Base-by-base conservation (phyloP, 345 rosid genomes). In the Salix koriyanagi region DNA sequence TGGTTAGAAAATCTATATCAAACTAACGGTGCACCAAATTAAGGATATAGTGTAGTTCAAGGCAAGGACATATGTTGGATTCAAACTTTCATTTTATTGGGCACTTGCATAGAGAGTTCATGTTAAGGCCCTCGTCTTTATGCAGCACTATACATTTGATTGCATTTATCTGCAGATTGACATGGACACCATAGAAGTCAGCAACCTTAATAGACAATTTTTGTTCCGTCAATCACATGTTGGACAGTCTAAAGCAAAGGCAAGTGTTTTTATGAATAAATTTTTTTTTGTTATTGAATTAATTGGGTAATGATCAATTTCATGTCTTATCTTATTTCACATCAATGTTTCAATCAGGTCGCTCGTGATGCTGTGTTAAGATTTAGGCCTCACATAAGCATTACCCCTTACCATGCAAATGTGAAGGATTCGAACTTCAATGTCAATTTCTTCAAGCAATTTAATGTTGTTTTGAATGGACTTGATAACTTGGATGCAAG, bases 141-240 rank as follows among this genome's bases (percentile, higher is more conserved):
- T 72, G 67, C 25, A 2, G 9, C 23, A 8, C 13, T 4, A 5
- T 78, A 28, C 13, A 16, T 79, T 36, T 34, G 18, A 41, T 62
- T 62, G 54, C 50, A 70, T 70, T 74, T 71, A 21, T 67, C 73
- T 85, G 83, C 90, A 96, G 99, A 96, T 96, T 80, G 99, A 96
- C 85, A 91, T 96, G 99, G 99, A 96, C 73, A 94, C 97, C 12
- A 96, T 96, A 79, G 99, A 96, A 93, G 99, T 96, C 70, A 96
- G 99, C 83, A 96, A 96, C 88, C 89, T 96, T 74, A 96, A 96
- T 81, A 89, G 99, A 77, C 99, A 96, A 71, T 94, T 96, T 84
- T 83, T 96, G 71, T 96, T 96, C 80, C 93, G 99, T 67, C 87
- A 88, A 50, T 91, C 89, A 50, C 99, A 96, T 89, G 99, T 96